Conservation (phyloP, 2,329 filamentous ascomycete genomes). For the Venturia aucupariae region DNA sequence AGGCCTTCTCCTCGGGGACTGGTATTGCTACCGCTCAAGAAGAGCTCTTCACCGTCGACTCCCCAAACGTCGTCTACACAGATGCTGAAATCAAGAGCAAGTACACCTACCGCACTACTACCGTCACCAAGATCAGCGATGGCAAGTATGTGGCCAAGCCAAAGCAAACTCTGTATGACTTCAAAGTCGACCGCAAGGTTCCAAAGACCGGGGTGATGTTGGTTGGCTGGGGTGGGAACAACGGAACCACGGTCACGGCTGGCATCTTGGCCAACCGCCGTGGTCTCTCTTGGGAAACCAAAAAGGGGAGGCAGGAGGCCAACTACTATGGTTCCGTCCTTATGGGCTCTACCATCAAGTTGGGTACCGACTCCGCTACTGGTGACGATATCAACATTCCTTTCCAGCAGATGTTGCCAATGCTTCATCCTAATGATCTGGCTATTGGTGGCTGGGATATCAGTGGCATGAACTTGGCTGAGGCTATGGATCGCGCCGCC, state of each 20-base stretch:
- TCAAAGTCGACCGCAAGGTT: constrained; percentile 91
- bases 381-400: constrained; percentile 90
- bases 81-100: constrained; percentile 81
- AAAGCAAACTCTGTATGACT: constrained; percentile 85
- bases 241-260: constrained; percentile 92
- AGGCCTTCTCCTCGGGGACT: constrained; percentile 40
- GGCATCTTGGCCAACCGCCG: constrained; percentile 94
- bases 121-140: constrained; percentile 59
- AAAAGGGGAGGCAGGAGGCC: constrained; percentile 71
- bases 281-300: constrained; percentile 82
- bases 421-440: constrained; percentile 95
- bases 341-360: constrained; percentile 96
- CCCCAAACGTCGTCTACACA: constrained; percentile 87
- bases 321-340: constrained; percentile 99
- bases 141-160: constrained; percentile 78
- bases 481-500: constrained; percentile 89
- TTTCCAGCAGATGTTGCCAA: constrained; percentile 86
- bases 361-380: constrained; percentile 77
- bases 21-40: constrained; percentile 38
- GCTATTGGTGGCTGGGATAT: constrained; percentile 97
- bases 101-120: constrained; percentile 94
- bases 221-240: constrained; percentile 96
- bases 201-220: constrained; percentile 96
- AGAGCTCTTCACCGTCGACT: constrained; percentile 76
- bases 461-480: constrained; percentile 76